Base-by-base conservation (phyloP, 306 rosid genomes). In the Biancaea sappan region DNA sequence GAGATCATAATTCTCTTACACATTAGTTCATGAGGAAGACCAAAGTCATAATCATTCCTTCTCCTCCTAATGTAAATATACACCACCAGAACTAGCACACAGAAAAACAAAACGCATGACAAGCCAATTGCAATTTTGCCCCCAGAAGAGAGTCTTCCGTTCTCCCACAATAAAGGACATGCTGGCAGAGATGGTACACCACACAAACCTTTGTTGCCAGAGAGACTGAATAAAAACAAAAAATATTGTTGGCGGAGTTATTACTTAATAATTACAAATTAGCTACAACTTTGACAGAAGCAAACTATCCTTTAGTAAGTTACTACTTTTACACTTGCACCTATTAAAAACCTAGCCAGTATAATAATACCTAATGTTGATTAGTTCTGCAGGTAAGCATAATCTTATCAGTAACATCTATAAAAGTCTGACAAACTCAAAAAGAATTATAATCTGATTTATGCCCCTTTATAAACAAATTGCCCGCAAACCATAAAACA, bases 131-230 rank as follows among this genome's bases (percentile, higher is more conserved):
- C 97, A 81, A 94, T 75, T 84, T 94, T 94, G 4, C 95, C 97
- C 71, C 31, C 80, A 9, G 68, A 80, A 51, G 98, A 90, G 80
- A 94, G 78, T 77, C 86, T 76, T 19, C 94, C 95, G 35, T 94
- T 80, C 73, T 91, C 87, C 98, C 98, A 94, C 71, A 94, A 91
- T 52, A 94, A 9, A 66, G 97, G 88, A 60, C 98, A 94, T 34
- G 80, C 44, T 16, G 98, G 87, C 52, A 94, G 79, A 69, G 96
- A 75, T 28, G 92, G 90, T 26, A 84, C 93, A 60, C 97, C 98
- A 16, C 98, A 94, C 81, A 94, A 74, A 62, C 90, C 97, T 79
- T 90, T 90, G 89, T 90, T 92, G 25, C 85, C 81, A 46, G 85
- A 91, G 67, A 94, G 95, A 74, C 98, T 94, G 86, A 37, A 65